These are phyloP conservation scores for Penicillium sp. DNA, from an alignment of 2,329 filamentous ascomycete species.

Conservation along the genomic window DNA sequence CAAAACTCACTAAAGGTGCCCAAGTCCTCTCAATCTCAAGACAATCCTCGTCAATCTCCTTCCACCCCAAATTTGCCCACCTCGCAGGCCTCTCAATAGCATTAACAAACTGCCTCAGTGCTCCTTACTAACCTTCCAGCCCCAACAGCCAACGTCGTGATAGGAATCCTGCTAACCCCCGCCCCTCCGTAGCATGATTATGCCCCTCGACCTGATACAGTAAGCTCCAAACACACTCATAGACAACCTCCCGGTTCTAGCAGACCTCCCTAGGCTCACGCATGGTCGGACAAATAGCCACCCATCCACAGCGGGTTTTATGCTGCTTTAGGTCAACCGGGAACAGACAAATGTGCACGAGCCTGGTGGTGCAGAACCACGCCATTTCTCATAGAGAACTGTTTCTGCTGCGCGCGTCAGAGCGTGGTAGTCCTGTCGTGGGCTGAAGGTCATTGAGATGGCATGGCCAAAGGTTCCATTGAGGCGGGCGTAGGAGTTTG, in stretches of 20 bases:
- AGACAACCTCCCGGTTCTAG: conserved; percentile 56
- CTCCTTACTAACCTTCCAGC: conserved; percentile 46
- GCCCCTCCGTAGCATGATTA: conserved; percentile 33
- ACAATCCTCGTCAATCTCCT: conserved; percentile 30
- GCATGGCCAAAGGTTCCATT: conserved; percentile 58
- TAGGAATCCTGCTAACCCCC: conserved; percentile 44
- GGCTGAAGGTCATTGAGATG: conserved; percentile 50
- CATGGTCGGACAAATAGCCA: conserved; percentile 57
- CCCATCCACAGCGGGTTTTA: conserved; percentile 42
- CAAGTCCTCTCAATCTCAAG: conserved; percentile 18
- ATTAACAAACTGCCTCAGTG: conserved; percentile 53
- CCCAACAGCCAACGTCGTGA: conserved; percentile 55
- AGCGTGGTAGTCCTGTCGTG: conserved; percentile 44
- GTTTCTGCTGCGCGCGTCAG: conserved; percentile 49
- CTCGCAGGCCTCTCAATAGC: conserved; percentile 44
- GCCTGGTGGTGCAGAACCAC: conserved; percentile 53
- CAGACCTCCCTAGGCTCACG: conserved; percentile 43
- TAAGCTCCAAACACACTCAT: conserved; percentile 55
- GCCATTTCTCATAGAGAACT: conserved; percentile 47
- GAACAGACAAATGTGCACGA: conserved; percentile 51
- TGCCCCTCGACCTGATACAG: conserved; percentile 50
- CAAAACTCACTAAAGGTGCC: too few species aligned
- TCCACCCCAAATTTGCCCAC: conserved; percentile 46
- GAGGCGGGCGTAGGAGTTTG: conserved; percentile 55
- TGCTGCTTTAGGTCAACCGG: conserved; percentile 42